phyloP scores from a whole-genome alignment of 2,329 filamentous ascomycete species.

The Arthrinium puccinioides region DNA sequence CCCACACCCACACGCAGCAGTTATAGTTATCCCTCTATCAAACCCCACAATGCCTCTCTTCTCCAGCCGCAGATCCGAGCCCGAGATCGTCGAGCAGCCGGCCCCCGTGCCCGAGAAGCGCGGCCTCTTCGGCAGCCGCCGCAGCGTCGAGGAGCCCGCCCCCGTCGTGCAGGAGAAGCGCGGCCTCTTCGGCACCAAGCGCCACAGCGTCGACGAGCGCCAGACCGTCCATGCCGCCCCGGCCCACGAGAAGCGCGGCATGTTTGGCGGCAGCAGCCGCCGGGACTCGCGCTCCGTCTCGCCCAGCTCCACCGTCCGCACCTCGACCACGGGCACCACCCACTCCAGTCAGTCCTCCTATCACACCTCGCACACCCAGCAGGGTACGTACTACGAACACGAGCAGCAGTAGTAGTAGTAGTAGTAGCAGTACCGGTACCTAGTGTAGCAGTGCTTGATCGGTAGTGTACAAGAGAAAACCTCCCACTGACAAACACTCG shows the following conservation, averaged over 20 bases:
- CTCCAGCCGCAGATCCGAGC: slow-evolving; percentile 20
- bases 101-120: slow-evolving; percentile 41
- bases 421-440: too few species aligned
- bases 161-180: slow-evolving; percentile 37
- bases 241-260: slow-evolving; percentile 35
- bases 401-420: too few species aligned
- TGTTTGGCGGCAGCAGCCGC: slow-evolving; percentile 28
- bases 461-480: too few species aligned
- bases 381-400: not conserved
- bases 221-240: slow-evolving; percentile 39
- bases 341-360: slow-evolving; percentile 6
- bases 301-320: slow-evolving; percentile 10
- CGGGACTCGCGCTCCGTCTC: slow-evolving; percentile 25
- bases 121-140: slow-evolving; percentile 31
- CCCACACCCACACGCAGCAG: not conserved
- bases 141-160: slow-evolving; percentile 36
- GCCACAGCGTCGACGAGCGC: slow-evolving; percentile 20
- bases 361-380: not conserved
- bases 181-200: slow-evolving; percentile 31
- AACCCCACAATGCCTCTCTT: slow-evolving; percentile 22
- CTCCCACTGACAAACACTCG: slow-evolving; percentile 5
- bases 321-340: slow-evolving; percentile 15
- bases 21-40: not conserved
- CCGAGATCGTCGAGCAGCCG: slow-evolving; percentile 30
- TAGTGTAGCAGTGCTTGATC: too few species aligned